phyloP scores from a whole-genome alignment of 1,284 basidiomycete species.

The Heterobasidion occidentale region DNA sequence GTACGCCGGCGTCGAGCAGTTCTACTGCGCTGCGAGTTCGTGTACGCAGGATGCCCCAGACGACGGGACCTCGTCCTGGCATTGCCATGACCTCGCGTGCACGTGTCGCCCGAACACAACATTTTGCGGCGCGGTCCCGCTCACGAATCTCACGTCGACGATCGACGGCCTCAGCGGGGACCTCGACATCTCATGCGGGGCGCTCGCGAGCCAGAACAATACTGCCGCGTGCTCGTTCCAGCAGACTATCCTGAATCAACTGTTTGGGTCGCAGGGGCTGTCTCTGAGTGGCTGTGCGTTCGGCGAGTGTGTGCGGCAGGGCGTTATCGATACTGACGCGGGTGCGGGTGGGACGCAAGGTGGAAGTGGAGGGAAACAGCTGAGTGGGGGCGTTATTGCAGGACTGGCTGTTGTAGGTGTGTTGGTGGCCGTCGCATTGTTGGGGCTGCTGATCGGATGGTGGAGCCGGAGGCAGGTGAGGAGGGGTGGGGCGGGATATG shows the following conservation, averaged over 20 bases:
- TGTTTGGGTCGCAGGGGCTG: constrained; percentile 74
- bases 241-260: constrained; percentile 50
- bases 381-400: constrained; percentile 79
- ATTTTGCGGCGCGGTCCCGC: constrained; percentile 60
- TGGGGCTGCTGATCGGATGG: constrained; percentile 54
- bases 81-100: constrained; percentile 67
- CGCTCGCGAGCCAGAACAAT: constrained; percentile 33
- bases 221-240: constrained; percentile 69
- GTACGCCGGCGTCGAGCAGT: constrained; percentile 80
- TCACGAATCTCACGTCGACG: constrained; percentile 43
- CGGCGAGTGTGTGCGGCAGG: constrained; percentile 82
- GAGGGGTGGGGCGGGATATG: constrained; percentile 27
- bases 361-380: constrained; percentile 25
- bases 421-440: constrained; percentile 50
- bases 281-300: constrained; percentile 63
- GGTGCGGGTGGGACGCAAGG: constrained; percentile 21
- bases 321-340: constrained; percentile 52
- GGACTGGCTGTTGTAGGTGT: constrained; percentile 77
- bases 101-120: constrained; percentile 59
- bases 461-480: constrained; percentile 55
- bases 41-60: constrained; percentile 53
- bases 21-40: constrained; percentile 66
- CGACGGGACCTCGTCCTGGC: constrained; percentile 44
- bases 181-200: constrained; percentile 62
- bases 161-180: constrained; percentile 54